phyloP scores from a whole-genome alignment of 352 stramenopile genomes.

The Pythium guiyangense region DNA sequence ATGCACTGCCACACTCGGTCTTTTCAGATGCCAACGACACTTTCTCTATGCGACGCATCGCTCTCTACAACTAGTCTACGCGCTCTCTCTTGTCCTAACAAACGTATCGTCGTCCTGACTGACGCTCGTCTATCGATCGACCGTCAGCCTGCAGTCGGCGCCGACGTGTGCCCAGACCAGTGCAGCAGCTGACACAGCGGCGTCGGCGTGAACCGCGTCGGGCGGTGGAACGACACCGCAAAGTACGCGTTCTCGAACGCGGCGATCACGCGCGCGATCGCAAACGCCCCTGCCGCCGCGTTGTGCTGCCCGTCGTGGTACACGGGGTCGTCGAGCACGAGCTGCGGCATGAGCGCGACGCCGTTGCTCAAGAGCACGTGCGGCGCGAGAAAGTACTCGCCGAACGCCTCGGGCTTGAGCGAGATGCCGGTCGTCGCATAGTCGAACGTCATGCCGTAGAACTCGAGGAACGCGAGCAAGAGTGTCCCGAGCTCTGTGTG shows the following conservation, averaged over 20 bases:
- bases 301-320: slow-evolving; percentile 78
- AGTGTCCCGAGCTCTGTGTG: slow-evolving; percentile 45
- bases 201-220: slow-evolving; percentile 72
- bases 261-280: slow-evolving; percentile 68
- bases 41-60: not conserved
- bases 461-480: slow-evolving; percentile 86
- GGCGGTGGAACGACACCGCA: slow-evolving; percentile 66
- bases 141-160: slow-evolving; percentile 7
- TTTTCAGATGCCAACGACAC: not conserved
- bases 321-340: slow-evolving; percentile 82
- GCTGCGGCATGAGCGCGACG: slow-evolving; percentile 53
- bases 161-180: slow-evolving; percentile 53
- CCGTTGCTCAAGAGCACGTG: slow-evolving; percentile 37
- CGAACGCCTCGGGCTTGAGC: slow-evolving; percentile 72
- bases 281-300: slow-evolving; percentile 67
- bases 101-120: no score
- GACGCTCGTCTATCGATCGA: no score
- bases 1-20: not conserved
- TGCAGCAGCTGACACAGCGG: slow-evolving; percentile 78
- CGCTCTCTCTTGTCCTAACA: no score
- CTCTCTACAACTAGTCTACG: slow-evolving; percentile 3
- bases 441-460: slow-evolving; percentile 84
- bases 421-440: slow-evolving; percentile 79
- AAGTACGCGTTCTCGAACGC: slow-evolving; percentile 84
- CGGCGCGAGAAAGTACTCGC: slow-evolving; percentile 63